Percentiles rank a stretch among this genome's conserved stretches.
Evolutionary conservation across 73 alveolate genomes (phyloP).

Genomic region (Tetrahymena malaccensis): DNA sequence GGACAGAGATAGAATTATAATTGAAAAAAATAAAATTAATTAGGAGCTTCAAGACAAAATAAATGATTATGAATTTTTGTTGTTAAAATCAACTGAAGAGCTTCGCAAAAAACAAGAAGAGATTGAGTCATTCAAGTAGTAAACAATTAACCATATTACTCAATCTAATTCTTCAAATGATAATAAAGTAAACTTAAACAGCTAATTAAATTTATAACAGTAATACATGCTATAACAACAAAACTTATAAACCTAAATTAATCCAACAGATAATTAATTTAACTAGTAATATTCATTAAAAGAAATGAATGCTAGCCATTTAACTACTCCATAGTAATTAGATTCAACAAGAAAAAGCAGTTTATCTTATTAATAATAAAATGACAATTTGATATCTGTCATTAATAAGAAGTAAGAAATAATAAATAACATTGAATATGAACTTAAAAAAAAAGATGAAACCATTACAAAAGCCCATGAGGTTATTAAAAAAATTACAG

Average conservation of each 20-base stretch:
- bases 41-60: neutral
- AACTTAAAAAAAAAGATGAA: neutral
- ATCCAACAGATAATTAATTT: neutral
- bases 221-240: neutral
- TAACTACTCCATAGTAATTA: neutral
- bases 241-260: neutral
- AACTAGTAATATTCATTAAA: neutral
- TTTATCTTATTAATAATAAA: neutral
- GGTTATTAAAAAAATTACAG: neutral
- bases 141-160: neutral
- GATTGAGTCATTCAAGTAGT: neutral
- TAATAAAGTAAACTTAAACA: too few relatives aligned
- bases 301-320: neutral
- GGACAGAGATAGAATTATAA: neutral
- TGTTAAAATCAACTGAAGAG: neutral
- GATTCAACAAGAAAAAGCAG: neutral
- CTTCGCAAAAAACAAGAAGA: neutral
- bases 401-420: neutral
- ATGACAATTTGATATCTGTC: neutral
- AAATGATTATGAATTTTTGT: neutral
- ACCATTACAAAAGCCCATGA: neutral
- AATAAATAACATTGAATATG: neutral
- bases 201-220: neutral
- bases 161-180: neutral
- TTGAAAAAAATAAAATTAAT: neutral